Evolutionary conservation across 352 stramenopile species (phyloP).

Genomic region (Phytophthora europaea): DNA sequence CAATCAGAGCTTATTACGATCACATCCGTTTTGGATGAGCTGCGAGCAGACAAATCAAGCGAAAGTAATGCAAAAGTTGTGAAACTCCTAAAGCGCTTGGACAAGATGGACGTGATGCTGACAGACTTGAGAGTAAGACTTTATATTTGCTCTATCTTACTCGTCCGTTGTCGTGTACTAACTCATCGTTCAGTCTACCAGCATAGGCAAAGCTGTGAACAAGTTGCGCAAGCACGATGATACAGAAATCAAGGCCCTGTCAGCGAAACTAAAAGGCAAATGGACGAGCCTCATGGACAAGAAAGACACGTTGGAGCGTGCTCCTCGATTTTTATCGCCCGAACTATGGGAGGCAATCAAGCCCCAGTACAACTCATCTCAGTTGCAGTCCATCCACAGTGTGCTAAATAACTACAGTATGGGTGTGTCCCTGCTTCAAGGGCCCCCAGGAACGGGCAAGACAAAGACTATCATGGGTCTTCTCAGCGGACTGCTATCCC

Average conservation of each 20-base stretch:
- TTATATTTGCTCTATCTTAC: background rate
- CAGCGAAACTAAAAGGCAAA: constrained; percentile 75
- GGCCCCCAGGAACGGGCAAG: constrained; percentile 96
- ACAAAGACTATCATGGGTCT: constrained; percentile 94
- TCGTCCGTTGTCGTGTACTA: constrained; percentile 9
- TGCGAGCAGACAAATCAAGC: constrained; percentile 45
- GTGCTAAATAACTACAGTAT: constrained; percentile 90
- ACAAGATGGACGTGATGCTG: constrained; percentile 79
- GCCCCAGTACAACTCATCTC: constrained; percentile 86
- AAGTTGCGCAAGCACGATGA: constrained; percentile 86
- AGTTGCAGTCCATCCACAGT: constrained; percentile 89
- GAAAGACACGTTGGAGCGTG: constrained; percentile 62
- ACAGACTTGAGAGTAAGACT: constrained; percentile 78
- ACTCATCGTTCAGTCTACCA: constrained; percentile 64
- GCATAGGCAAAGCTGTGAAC: constrained; percentile 88
- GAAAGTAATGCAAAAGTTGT: constrained; percentile 52
- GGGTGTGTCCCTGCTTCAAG: constrained; percentile 93
- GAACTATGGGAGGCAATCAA: constrained; percentile 84
- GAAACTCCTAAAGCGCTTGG: constrained; percentile 73
- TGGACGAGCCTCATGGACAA: constrained; percentile 84
- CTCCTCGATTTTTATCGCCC: constrained; percentile 68
- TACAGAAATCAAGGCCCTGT: constrained; percentile 51
- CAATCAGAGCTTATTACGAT: constrained; percentile 81
- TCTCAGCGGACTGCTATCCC: constrained; percentile 76
- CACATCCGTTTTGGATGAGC: constrained; percentile 66